These are phyloP conservation scores for Fraxinus anomala DNA, from an alignment of 257 asterid species.

Conservation along the genomic window DNA sequence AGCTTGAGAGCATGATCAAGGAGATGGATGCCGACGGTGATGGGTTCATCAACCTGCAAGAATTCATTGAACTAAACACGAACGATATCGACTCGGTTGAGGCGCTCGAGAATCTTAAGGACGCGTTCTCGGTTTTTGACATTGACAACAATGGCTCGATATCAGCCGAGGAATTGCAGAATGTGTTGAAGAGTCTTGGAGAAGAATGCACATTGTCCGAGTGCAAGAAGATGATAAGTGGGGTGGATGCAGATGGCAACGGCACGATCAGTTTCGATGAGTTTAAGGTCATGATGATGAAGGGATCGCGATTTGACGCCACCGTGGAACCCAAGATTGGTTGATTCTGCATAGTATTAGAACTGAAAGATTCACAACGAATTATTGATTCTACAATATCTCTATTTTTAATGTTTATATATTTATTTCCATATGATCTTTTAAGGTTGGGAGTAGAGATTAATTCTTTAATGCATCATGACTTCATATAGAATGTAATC, in stretches of 20 bases:
- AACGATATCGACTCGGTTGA: slow-evolving; percentile 59
- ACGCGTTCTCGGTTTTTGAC: slow-evolving; percentile 79
- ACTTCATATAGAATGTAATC: not conserved
- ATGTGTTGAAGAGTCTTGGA: slow-evolving; percentile 65
- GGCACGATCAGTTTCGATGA: slow-evolving; percentile 81
- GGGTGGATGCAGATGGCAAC: slow-evolving; percentile 75
- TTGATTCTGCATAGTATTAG: not conserved
- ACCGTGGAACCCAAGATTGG: slow-evolving; percentile 20
- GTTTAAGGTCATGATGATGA: slow-evolving; percentile 84
- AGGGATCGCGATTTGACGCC: slow-evolving; percentile 53
- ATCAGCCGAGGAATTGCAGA: slow-evolving; percentile 69
- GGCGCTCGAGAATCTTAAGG: slow-evolving; percentile 55
- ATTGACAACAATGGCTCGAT: slow-evolving; percentile 68
- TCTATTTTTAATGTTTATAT: not conserved
- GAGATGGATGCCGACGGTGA: slow-evolving; percentile 90
- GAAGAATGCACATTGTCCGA: slow-evolving; percentile 80
- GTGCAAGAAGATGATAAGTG: slow-evolving; percentile 75
- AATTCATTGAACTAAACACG: slow-evolving; percentile 76
- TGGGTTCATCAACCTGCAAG: slow-evolving; percentile 72
- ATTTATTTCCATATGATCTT: not conserved
- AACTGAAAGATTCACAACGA: not conserved
- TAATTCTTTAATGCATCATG: not conserved
- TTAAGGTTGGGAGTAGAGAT: not conserved
- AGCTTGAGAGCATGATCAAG: slow-evolving; percentile 56
- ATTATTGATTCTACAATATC: not conserved